Evolutionary conservation across 179 eudicot species (phyloP).

Genomic region (Monotropa hypopitys): DNA sequence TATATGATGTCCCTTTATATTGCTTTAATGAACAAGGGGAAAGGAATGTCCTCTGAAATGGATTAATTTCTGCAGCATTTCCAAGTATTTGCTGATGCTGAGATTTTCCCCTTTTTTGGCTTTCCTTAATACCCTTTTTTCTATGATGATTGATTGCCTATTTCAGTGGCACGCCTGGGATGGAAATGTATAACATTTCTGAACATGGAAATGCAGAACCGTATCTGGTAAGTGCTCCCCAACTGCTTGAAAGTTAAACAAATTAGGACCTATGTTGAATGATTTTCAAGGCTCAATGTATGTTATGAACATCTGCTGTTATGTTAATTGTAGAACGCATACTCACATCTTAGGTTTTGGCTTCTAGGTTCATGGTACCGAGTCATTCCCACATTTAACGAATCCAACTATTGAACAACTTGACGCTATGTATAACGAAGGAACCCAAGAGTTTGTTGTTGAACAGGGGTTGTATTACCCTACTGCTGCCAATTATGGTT

Average conservation of each 20-base stretch:
- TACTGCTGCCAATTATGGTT: conserved; percentile 67
- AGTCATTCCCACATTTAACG: conserved; percentile 31
- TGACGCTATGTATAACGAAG: conserved; percentile 53
- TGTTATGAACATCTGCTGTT: not conserved
- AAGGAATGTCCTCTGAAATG: not conserved
- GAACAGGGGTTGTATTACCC: conserved; percentile 72
- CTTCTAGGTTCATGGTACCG: conserved; percentile 47
- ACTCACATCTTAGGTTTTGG: conserved; percentile 3
- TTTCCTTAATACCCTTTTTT: not conserved
- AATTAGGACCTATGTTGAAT: not conserved
- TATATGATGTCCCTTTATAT: not conserved
- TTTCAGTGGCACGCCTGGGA: conserved; percentile 21
- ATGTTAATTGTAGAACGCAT: not conserved
- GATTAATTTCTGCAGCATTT: not conserved
- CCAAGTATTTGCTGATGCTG: not conserved
- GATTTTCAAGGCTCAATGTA: not conserved
- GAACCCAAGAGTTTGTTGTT: conserved; percentile 46
- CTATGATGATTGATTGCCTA: not conserved
- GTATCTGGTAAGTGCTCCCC: conserved; percentile 30
- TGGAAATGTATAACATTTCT: conserved; percentile 31
- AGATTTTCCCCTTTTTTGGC: not conserved
- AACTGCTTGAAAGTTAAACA: not conserved
- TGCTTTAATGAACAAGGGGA: not conserved
- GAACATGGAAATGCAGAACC: conserved; percentile 44
- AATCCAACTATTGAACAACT: conserved; percentile 31